A percentile compares a stretch with the other conserved stretches of the same genome.
Conservation (phyloP, 1,284 basidiomycete species). For the Phenoliferia sp. region DNA sequence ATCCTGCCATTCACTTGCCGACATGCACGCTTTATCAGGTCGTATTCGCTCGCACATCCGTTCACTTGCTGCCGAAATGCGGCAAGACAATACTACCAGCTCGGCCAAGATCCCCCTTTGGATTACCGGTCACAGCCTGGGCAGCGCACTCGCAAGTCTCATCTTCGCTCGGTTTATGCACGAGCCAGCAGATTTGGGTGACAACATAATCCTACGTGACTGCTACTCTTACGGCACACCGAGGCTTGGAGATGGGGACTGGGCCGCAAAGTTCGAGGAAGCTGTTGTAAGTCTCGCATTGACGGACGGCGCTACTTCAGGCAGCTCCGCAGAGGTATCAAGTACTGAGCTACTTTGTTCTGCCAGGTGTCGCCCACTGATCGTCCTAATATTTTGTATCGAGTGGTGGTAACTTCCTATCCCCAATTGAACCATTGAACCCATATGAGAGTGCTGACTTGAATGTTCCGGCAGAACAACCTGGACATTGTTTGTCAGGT, state of each 20-base stretch:
- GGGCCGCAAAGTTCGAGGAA: slow-evolving; percentile 11
- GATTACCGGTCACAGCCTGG: slow-evolving; percentile 28
- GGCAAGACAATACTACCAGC: background rate
- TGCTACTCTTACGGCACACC: slow-evolving; percentile 24
- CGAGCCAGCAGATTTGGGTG: slow-evolving; percentile 22
- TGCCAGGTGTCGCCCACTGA: slow-evolving; percentile 9
- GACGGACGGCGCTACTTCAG: too few species aligned
- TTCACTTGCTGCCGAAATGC: background rate
- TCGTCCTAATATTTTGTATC: slow-evolving; percentile 24
- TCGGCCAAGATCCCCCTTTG: background rate
- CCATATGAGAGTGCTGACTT: background rate
- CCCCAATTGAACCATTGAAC: background rate
- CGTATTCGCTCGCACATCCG: background rate
- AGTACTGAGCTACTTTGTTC: too few species aligned
- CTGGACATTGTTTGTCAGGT: slow-evolving; percentile 20
- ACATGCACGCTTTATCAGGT: background rate
- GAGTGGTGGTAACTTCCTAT: slow-evolving; percentile 5
- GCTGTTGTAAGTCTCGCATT: too few species aligned
- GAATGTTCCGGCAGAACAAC: slow-evolving; percentile 7
- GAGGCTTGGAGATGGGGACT: slow-evolving; percentile 16
- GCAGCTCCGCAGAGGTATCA: too few species aligned
- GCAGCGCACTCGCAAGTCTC: slow-evolving; percentile 19
- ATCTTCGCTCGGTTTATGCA: slow-evolving; percentile 21
- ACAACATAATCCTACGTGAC: slow-evolving; percentile 14
- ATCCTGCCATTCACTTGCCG: background rate